A percentile compares a stretch with the other conserved stretches of the same genome.
These are phyloP conservation scores for Diutina rugosa DNA, from an alignment of 1,139 yeast genomes.

Conservation along the genomic window DNA sequence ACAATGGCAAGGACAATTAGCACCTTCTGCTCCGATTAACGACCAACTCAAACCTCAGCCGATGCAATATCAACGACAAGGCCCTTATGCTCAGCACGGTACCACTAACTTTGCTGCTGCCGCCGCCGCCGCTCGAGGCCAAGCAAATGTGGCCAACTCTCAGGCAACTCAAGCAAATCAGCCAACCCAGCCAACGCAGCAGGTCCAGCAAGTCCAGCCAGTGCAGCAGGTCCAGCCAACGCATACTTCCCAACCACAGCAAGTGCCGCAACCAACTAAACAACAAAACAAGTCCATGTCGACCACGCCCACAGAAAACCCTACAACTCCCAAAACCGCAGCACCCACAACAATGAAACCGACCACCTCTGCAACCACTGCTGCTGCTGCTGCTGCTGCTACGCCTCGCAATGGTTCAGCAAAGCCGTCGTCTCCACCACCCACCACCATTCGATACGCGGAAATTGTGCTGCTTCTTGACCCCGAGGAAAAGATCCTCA, in stretches of 20 bases:
- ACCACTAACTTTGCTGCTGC: neutral
- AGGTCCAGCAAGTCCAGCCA: too few species aligned
- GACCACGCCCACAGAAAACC: neutral
- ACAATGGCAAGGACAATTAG: neutral
- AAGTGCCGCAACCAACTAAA: neutral
- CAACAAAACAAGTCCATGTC: neutral
- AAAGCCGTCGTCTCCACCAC: neutral
- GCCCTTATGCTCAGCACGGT: neutral
- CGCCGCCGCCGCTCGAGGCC: neutral
- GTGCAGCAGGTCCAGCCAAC: too few species aligned
- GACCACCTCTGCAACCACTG: neutral
- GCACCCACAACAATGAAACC: too few species aligned
- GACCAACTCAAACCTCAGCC: neutral
- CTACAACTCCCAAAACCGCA: neutral
- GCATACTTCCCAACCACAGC: neutral
- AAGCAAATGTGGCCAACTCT: neutral
- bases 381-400: neutral
- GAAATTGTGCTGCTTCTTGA: slow-evolving; percentile 22
- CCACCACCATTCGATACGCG: slow-evolving; percentile 9
- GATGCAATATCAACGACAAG: neutral
- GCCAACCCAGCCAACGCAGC: neutral
- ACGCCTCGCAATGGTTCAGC: neutral
- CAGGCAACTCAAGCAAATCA: neutral
- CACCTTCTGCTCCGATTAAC: neutral
- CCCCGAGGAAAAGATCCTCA: slow-evolving; percentile 27